Evolutionary conservation across 306 rosid genomes (phyloP), one percentile per base, ranked within the genome.

Genomic region (Mimosa pudica): DNA sequence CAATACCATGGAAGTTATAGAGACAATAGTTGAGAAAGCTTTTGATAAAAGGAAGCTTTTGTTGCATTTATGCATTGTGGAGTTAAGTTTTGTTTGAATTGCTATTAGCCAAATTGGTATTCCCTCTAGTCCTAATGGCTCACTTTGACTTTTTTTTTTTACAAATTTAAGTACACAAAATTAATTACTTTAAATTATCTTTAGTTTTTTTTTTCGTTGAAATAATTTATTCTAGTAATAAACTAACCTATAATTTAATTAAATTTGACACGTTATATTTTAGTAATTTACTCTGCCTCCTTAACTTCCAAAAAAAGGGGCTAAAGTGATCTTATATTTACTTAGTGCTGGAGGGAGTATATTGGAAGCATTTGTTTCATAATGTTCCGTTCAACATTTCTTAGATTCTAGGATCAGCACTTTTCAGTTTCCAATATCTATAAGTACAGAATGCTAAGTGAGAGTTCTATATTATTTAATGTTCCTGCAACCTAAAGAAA

Each of bases 401-500:
- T 71, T 44, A 77, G 38, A 81, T 55, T 17, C 10, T 65, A 70
- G 1, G 44, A 55, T 73, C 14, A n/a, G 7, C 44, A 13, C 54
- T 73, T 62, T 35, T 61, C 47, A 68, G 18, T 73, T 62, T 35
- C 67, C 47, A 68, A 44, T 68, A 17, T 69, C 54, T n/a, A 18
- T 44, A 36, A 20, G 47, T 67, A 77, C 67, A 76, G 68, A 52
- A 51, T 85, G 52, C 76, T 60, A 24, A 30, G 61, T 75, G 72
- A 71, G 61, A 32, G 58, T 14, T 70, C 18, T 38, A 70, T 62
- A 52, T 62, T 18, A 5, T 49, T 46, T 14, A 47, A 30, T 72
- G 35, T 51, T 75, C 70, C 57, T 57, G 35, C 44, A 62, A 65
- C 38, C 74, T 67, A 24, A 17, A 47, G 65, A 45, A 73, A 76